phyloP scores from a whole-genome alignment of 2,329 filamentous ascomycete species.

The Penicillium frequentans region DNA sequence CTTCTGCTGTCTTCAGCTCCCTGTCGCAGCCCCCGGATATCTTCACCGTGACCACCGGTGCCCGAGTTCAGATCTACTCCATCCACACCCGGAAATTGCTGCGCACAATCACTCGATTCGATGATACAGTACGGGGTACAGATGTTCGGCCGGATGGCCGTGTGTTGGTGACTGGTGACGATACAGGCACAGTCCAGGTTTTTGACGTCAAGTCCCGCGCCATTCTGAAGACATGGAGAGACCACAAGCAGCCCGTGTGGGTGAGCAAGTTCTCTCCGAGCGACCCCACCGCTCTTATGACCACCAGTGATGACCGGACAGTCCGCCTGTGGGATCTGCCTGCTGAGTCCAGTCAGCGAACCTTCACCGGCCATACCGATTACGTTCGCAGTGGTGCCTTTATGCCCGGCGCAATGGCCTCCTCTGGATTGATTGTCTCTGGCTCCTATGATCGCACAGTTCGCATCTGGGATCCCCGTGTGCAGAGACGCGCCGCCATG shows the following conservation, averaged over 20 bases:
- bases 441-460: conserved; percentile 96
- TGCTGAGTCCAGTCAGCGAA: conserved; percentile 70
- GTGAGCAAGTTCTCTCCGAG: conserved; percentile 85
- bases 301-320: conserved; percentile 86
- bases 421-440: conserved; percentile 72
- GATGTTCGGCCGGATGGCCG: conserved; percentile 86
- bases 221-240: conserved; percentile 91
- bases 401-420: conserved; percentile 67
- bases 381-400: conserved; percentile 88
- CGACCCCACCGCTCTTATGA: conserved; percentile 84
- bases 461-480: conserved; percentile 86
- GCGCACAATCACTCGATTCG: conserved; percentile 92
- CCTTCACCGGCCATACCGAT: conserved; percentile 83
- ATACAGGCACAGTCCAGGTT: conserved; percentile 88
- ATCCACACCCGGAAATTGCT: conserved; percentile 86
- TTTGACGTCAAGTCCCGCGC: conserved; percentile 89
- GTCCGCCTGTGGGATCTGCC: conserved; percentile 94
- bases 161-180: conserved; percentile 87
- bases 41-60: conserved; percentile 93
- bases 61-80: conserved; percentile 90
- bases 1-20: conserved; percentile 42
- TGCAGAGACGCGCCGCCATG: conserved; percentile 71
- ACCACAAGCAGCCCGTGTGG: conserved; percentile 94
- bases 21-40: conserved; percentile 52
- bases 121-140: conserved; percentile 84